Base-by-base conservation (phyloP, 1,284 basidiomycete genomes). In the Pseudozyma thailandica region DNA sequence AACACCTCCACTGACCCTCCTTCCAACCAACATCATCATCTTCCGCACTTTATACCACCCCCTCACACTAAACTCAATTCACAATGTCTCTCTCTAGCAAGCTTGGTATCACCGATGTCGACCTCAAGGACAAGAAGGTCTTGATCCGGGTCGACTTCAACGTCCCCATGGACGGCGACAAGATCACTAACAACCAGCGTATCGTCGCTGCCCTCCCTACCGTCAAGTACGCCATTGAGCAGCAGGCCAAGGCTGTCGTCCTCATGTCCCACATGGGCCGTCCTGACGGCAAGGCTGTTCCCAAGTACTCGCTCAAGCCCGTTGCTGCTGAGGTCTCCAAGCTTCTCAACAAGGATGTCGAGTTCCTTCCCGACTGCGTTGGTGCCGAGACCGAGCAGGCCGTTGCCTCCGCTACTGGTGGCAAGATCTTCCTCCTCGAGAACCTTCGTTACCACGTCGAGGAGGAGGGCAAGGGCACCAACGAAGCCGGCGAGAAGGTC, bases 211-310 rank as follows among this genome's bases (percentile, higher is more conserved):
- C 95, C 35, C 86, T 98, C 57, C 96, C 96, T 39, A 97, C 95
- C 35, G 92, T 98, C 85, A 90, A 92, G 85, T 94, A 95, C 85
- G 93, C 95, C 26, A 87, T 98, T 70, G 90, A 94, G 52, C 88
- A 93, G 75, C 91, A 90, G 68, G 93, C 94, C 66, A 88, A 90
- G 78, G 87, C 88, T 53, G 90, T 98, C 83, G 88, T 94, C 77
- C 89, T 98, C 83, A 97, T 97, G 93, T 98, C 94, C 79, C 95
- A 98, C 85, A 89, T 98, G 69, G 96, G 95, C 48, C 92, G 96
- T 72, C 96, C 95, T 20, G 93, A 98, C 84, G 95, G 96, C 81
- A 91, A 93, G 83, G 88, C 89, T 65, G 90, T 90, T 78, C 85
- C 88, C 61, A 98, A 98, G 84, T 97, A 92, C 87, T 93, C 93